Evolutionary conservation across 495 filamentous ascomycete genomes (phyloP).

Genomic region (Thermochaetoides thermophila): DNA sequence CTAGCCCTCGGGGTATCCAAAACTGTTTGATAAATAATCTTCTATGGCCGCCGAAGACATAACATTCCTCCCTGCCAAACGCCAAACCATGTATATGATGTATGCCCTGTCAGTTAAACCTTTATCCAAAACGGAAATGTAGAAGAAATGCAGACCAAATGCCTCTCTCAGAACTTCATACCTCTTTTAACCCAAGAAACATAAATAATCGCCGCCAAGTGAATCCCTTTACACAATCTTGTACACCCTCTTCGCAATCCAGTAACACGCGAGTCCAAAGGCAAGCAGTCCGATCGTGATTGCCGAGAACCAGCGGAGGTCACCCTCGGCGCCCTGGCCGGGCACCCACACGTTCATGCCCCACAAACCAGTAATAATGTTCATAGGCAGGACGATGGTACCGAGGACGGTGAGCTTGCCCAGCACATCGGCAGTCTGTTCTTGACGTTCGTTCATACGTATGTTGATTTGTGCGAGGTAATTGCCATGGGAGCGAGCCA

Average conservation of each 20-base stretch:
- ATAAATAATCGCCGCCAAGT: neutral
- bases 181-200: neutral
- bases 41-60: no score
- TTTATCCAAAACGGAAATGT: no score
- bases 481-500: conserved; percentile 85
- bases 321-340: conserved; percentile 51
- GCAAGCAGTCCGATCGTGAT: conserved; percentile 62
- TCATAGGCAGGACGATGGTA: conserved; percentile 95
- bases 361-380: conserved; percentile 96
- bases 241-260: conserved; percentile 64
- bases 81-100: no score
- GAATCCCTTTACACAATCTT: conserved; percentile 30
- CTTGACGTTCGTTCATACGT: conserved; percentile 91
- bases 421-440: conserved; percentile 85
- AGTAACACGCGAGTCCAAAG: conserved; percentile 66
- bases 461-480: conserved; percentile 91
- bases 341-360: conserved; percentile 98
- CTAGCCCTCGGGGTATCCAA: no score
- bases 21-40: no score
- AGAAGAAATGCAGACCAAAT: no score
- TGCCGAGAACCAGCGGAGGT: conserved; percentile 42
- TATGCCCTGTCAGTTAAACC: no score
- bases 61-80: no score
- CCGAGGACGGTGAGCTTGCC: conserved; percentile 91
- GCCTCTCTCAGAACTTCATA: neutral